Evolutionary conservation across 352 stramenopile genomes (phyloP).

Genomic region (Globisporangium iwayamae): DNA sequence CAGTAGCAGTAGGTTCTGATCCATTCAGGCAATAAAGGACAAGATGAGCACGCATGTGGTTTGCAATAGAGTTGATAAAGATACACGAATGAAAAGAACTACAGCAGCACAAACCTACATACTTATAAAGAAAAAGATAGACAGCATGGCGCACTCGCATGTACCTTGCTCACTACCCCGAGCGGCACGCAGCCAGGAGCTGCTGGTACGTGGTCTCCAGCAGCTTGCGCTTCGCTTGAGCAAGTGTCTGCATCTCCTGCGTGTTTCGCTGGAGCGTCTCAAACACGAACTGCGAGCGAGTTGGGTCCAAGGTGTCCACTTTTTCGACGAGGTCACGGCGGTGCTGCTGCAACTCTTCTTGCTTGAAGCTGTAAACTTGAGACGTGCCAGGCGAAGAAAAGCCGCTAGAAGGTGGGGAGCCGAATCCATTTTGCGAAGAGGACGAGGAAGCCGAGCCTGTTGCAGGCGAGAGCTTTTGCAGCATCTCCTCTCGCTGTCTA

Average conservation of each 20-base stretch:
- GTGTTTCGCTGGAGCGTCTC: conserved; percentile 65
- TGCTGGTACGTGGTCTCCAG: conserved; percentile 64
- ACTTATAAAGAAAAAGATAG: neutral
- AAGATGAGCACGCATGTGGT: neutral
- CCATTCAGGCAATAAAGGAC: neutral
- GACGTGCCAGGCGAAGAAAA: conserved; percentile 19
- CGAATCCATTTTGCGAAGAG: conserved; percentile 14
- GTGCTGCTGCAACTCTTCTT: conserved; percentile 47
- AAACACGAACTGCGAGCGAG: conserved; percentile 63
- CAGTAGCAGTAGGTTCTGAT: neutral
- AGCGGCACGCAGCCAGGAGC: conserved; percentile 35
- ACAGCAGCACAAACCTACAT: conserved; percentile 2
- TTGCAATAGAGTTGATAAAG: conserved; percentile 5
- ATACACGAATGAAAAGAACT: conserved; percentile 7
- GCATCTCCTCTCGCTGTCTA: conserved; percentile 40
- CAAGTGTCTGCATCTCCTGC: conserved; percentile 71
- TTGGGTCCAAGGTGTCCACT: conserved; percentile 53
- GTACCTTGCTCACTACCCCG: conserved; percentile 5
- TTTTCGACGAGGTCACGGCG: conserved; percentile 53
- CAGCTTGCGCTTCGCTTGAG: conserved; percentile 61
- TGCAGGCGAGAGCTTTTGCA: conserved; percentile 20
- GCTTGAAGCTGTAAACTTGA: conserved; percentile 32
- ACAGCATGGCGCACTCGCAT: neutral
- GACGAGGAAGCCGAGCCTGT: conserved; percentile 13
- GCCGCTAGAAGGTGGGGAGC: conserved; percentile 1